Conservation (phyloP, 805 yeast species). For the Pichia occidentalis region DNA sequence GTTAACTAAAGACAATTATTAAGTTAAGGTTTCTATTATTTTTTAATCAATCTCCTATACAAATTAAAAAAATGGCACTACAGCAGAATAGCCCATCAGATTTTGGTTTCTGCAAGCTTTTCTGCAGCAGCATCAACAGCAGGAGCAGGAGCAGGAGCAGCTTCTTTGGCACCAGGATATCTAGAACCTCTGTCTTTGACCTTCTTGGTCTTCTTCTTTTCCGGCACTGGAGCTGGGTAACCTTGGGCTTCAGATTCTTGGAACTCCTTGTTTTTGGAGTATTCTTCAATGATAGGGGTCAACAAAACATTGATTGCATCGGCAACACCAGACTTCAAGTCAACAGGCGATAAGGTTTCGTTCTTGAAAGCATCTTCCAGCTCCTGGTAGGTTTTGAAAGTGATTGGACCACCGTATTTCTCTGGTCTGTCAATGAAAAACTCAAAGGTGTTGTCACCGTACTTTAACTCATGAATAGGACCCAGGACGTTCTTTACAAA, state of each 20-base stretch:
- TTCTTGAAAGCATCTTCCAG: constrained; percentile 66
- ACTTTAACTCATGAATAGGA: constrained; percentile 77
- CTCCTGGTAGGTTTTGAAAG: constrained; percentile 59
- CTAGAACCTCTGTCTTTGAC: constrained; percentile 85
- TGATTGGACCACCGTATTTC: constrained; percentile 90
- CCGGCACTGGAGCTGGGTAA: constrained; percentile 68
- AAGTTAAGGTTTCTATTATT: too few relatives aligned
- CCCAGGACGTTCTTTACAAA: constrained; percentile 78
- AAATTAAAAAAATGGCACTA: too few relatives aligned
- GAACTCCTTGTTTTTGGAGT: constrained; percentile 56
- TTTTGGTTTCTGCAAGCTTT: constrained; percentile 34
- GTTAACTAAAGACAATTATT: too few relatives aligned
- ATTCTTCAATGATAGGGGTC: constrained; percentile 77
- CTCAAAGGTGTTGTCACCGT: constrained; percentile 49
- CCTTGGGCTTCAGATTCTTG: constrained; percentile 71
- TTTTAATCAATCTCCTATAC: too few relatives aligned
- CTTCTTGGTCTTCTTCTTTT: constrained; percentile 59
- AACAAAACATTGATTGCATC: constrained; percentile 75
- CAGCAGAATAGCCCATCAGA: too few relatives aligned
- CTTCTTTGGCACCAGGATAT: constrained; percentile 64
- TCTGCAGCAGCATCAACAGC: constrained; percentile 31
- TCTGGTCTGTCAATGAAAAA: constrained; percentile 88
- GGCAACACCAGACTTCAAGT: constrained; percentile 86
- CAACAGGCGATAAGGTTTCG: constrained; percentile 83
- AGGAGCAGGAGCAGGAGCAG: constrained; percentile 14